Percentiles rank a stretch among this genome's conserved stretches.
Evolutionary conservation across 768 basidiomycete species (phyloP).

Genomic region (Boletus subparvulus): DNA sequence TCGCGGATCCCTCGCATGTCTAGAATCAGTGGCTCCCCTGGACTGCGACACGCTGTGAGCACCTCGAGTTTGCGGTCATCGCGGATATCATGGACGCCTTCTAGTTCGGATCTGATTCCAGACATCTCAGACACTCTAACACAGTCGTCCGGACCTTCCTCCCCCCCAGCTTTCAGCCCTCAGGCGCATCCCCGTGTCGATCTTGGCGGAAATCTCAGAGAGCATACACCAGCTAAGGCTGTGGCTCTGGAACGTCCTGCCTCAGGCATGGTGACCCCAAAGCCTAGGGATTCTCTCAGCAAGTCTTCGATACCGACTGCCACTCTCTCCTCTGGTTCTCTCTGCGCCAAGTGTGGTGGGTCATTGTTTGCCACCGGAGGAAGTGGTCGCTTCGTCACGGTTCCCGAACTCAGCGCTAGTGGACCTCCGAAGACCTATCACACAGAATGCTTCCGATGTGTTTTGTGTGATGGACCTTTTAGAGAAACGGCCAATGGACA

Average conservation of each 20-base stretch:
- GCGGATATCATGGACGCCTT: constrained; percentile 38
- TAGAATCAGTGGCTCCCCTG: constrained; percentile 24
- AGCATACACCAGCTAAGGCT: constrained; percentile 2
- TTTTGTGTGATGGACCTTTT: constrained; percentile 61
- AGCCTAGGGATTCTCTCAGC: constrained; percentile 22
- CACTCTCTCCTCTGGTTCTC: constrained; percentile 39
- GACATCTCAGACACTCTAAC: constrained; percentile 62
- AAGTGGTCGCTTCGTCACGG: constrained; percentile 68
- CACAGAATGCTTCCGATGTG: constrained; percentile 72
- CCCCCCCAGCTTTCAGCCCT: constrained; percentile 44
- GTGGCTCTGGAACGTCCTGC: constrained; percentile 11
- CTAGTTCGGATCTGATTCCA: constrained; percentile 58
- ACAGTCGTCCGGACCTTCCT: constrained; percentile 53
- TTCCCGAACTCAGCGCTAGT: constrained; percentile 49
- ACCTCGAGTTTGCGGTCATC: constrained; percentile 29
- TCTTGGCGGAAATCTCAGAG: constrained; percentile 9
- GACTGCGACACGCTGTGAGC: constrained; percentile 28
- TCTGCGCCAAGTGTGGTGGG: constrained; percentile 60
- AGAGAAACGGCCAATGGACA: constrained; percentile 60
- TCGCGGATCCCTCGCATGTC: constrained; percentile 34
- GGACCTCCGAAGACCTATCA: constrained; percentile 65
- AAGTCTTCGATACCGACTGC: constrained; percentile 31
- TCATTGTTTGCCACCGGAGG: constrained; percentile 57
- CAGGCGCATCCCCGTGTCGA: constrained; percentile 18
- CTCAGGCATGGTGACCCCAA: constrained; percentile 32